Evolutionary conservation across 805 yeast genomes (phyloP).

Genomic region (Candida maris): DNA sequence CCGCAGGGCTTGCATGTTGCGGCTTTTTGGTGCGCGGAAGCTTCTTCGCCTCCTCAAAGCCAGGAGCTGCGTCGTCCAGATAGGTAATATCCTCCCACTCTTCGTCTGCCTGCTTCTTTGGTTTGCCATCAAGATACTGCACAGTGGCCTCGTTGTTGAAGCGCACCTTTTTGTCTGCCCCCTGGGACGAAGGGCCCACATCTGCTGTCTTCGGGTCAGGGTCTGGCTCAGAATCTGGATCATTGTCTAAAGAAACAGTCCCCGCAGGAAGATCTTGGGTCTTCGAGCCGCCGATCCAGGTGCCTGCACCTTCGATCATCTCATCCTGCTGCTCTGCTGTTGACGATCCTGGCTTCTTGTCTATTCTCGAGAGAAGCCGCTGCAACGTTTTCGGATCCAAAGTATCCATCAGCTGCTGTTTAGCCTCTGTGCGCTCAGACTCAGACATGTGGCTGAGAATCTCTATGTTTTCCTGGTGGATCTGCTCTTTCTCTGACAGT

Average conservation of each 20-base stretch:
- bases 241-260: constrained; percentile 5
- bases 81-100: constrained; percentile 52
- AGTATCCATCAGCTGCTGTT: constrained; percentile 59
- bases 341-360: constrained; percentile 36
- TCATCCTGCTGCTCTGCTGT: constrained; percentile 19
- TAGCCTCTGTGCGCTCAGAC: constrained; percentile 61
- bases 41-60: constrained; percentile 38
- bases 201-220: constrained; percentile 21
- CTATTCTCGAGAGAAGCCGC: constrained; percentile 53
- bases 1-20: constrained; percentile 25
- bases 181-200: constrained; percentile 12
- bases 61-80: constrained; percentile 48
- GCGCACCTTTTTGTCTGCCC: constrained; percentile 28
- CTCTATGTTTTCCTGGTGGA: constrained; percentile 72
- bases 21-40: constrained; percentile 35
- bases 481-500: constrained; percentile 63
- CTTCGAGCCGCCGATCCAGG: constrained; percentile 18
- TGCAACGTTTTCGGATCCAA: constrained; percentile 68
- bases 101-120: constrained; percentile 16
- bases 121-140: constrained; percentile 21
- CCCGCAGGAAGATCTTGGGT: constrained; percentile 23
- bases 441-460: constrained; percentile 57
- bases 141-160: constrained; percentile 32
- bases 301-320: not conserved
- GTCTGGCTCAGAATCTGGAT: constrained; percentile 14